Base-by-base conservation (phyloP, 257 asterid species). In the Leonotis leonurus region DNA sequence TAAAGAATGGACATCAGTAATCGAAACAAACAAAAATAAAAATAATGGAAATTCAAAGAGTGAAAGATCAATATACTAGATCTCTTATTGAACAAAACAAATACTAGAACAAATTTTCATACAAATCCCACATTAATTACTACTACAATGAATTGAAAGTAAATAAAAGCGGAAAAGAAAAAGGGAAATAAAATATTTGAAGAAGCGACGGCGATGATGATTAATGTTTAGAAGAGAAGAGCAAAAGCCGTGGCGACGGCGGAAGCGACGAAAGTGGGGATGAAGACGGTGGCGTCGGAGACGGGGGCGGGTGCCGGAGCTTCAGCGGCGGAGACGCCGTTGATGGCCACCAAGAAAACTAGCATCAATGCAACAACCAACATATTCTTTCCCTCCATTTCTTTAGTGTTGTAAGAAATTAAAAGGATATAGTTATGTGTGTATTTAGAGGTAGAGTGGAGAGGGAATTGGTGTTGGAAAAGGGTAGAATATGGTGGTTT, bases 281-380 rank as follows among this genome's bases (percentile, higher is more conserved):
- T 58, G 50, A 84, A 81, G 36, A 56, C 22, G 14, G 85, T 8
- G 18, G 85, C 84, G 21, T 70, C 88, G 21, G 91, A 81, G 45
- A 73, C 3, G 4, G 90, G 90, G 25, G 80, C 57, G 0, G 88
- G 88, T 0, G 88, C 85, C 12, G 91, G 88, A 46, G 78, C 76
- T 6, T 70, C 77, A 5, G 83, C 73, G 27, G 85, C 82, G 59
- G 82, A 32, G 70, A 73, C 84, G 13, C 79, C 75, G 40, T 69
- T 73, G 27, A 78, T 46, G 78, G 78, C 71, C 72, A 74, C 18
- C 72, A 76, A 41, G 74, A 62, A 24, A 16, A 81, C 72, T 53
- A 77, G 43, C 67, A 78, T 32, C 53, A 78, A 53, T 60, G 81
- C 71, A 62, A 71, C 70, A 18, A 56, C 51, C 24, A 81, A 7